Base-by-base conservation (phyloP, 805 yeast species). In the Komagataella kurtzmanii region DNA sequence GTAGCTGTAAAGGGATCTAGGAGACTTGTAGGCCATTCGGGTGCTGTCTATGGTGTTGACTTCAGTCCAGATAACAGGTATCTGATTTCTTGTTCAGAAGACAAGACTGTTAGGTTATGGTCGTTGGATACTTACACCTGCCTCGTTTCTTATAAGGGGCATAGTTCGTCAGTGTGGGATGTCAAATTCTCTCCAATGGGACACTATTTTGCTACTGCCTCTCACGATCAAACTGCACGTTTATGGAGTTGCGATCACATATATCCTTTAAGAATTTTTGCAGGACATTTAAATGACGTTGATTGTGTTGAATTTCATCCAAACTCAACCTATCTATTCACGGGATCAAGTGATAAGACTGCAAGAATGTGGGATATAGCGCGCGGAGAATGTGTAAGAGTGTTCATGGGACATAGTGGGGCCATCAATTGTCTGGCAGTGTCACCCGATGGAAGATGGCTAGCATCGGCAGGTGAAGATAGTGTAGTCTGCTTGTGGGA, bases 241-340 rank as follows among this genome's bases (percentile, higher is more conserved):
- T 73, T 93, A 52, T 93, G 99, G 99, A 89, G 96, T 23, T 88
- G 96, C 59, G 99, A 93, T 65, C 99, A 93, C 67, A 90, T 93
- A 47, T 90, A 91, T 64, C 98, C 99, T 44, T 73, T 93, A 59
- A 75, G 99, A 58, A 87, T 93, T 23, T 91, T 93, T 72, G 98
- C 98, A 0, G 99, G 99, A 0, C 99, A 93, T 68, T 76, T 90
- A 60, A 86, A 88, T 61, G 99, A 93, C 69, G 98, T 93, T 44
- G 98, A 93, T 63, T 82, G 91, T 58, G 95, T 91, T 44, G 83
- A 82, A 49, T 93, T 91, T 77, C 99, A 93, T 69, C 98, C 99
- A 23, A 93, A 93, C 65, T 90, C 97, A 7, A 85, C 90, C 49
- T 93, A 93, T 64, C 81, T 93, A 6, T 83, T 93, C 61, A 91